These are phyloP conservation scores for Scutellaria galericulata DNA, from an alignment of 257 asterid species.

Conservation along the genomic window DNA sequence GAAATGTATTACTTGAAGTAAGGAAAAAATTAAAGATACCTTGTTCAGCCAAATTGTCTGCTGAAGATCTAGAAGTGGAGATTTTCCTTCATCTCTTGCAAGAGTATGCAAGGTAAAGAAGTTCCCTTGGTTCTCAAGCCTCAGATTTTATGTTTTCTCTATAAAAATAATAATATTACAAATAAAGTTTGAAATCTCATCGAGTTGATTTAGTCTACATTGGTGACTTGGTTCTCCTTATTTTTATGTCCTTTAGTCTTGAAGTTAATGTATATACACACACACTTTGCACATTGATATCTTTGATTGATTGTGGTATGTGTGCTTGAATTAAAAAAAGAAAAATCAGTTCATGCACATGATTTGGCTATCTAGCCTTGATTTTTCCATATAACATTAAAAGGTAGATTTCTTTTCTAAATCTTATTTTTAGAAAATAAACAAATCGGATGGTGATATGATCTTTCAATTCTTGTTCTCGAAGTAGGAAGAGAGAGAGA, in stretches of 20 bases:
- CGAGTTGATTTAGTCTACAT: background rate
- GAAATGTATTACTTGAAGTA: conserved; percentile 79
- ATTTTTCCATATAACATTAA: background rate
- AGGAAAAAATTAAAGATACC: conserved; percentile 69
- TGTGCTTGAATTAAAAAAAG: background rate
- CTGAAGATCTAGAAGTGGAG: conserved; percentile 90
- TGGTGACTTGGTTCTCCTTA: background rate
- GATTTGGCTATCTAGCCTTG: conserved; percentile 13
- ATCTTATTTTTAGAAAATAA: too few species aligned
- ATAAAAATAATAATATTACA: background rate
- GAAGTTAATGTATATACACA: background rate
- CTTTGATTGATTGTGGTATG: background rate
- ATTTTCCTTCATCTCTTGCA: conserved; percentile 89
- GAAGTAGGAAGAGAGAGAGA: too few species aligned
- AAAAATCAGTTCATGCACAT: background rate
- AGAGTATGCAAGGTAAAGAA: conserved; percentile 74
- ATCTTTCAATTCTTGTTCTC: too few species aligned
- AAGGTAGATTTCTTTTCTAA: too few species aligned
- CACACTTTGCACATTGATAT: background rate
- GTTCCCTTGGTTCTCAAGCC: background rate
- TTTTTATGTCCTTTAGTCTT: background rate
- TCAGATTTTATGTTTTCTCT: background rate
- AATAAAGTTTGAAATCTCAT: conserved; percentile 7
- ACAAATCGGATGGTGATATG: too few species aligned
- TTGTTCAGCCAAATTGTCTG: conserved; percentile 80